Conservation (phyloP, 805 yeast species). For the Scheffersomyces stipitis region DNA sequence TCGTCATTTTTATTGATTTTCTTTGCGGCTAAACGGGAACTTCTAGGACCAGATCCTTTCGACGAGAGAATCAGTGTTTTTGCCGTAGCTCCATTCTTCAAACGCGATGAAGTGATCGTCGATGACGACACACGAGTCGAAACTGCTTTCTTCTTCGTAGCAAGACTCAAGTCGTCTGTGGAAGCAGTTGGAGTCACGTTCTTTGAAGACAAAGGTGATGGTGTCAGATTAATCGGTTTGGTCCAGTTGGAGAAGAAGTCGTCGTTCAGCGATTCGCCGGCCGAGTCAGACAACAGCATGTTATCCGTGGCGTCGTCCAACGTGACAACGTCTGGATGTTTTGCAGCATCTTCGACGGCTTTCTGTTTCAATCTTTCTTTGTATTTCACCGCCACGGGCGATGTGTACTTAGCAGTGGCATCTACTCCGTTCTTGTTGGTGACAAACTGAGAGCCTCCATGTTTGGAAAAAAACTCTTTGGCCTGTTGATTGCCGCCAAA, state of each 20-base stretch:
- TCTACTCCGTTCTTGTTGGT: constrained; percentile 46
- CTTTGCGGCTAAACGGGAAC: constrained; percentile 58
- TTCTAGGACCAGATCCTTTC: constrained; percentile 52
- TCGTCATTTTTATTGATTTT: constrained; percentile 47
- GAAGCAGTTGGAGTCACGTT: constrained; percentile 44
- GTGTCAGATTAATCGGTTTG: constrained; percentile 57
- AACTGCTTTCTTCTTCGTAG: constrained; percentile 10
- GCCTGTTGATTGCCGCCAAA: constrained; percentile 91
- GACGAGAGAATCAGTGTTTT: constrained; percentile 44
- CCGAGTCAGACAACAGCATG: constrained; percentile 26
- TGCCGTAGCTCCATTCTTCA: constrained; percentile 24
- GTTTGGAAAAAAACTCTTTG: constrained; percentile 75
- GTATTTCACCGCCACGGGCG: constrained; percentile 76
- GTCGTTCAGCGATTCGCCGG: constrained; percentile 52
- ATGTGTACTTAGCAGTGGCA: constrained; percentile 76
- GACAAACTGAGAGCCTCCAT: constrained; percentile 79
- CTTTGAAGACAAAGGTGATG: constrained; percentile 50
- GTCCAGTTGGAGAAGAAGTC: constrained; percentile 94
- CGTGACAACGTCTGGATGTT: constrained; percentile 73
- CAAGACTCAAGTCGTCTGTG: constrained; percentile 29
- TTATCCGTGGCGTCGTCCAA: constrained; percentile 49
- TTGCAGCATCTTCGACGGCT: constrained; percentile 62
- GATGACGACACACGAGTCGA: constrained; percentile 24
- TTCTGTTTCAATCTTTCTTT: constrained; percentile 74
- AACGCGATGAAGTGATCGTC: constrained; percentile 25